Percentiles rank a stretch among this genome's conserved stretches.
These are phyloP conservation scores for Trichaptum fuscoviolaceum DNA, from an alignment of 768 basidiomycete species.

Conservation along the genomic window DNA sequence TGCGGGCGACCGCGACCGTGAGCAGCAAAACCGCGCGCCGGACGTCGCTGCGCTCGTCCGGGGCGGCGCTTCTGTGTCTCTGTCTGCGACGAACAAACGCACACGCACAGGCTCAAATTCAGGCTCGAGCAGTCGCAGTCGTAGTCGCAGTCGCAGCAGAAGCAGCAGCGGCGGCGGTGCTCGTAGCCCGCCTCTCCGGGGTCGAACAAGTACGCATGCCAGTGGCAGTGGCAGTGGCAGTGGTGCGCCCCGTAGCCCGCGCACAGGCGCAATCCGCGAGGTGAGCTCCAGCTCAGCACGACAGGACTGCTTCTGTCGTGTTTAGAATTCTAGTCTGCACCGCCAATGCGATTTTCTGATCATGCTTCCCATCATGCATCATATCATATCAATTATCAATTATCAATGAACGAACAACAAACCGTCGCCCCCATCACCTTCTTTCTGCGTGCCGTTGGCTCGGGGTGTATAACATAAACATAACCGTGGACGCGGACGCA, in stretches of 20 bases:
- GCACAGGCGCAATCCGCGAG: neutral
- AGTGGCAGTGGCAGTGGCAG: neutral
- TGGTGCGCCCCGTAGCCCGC: neutral
- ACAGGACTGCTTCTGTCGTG: neutral
- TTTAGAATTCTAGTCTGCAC: neutral
- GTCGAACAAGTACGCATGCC: too few relatives aligned
- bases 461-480: neutral
- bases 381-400: neutral
- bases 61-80: too few relatives aligned
- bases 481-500: too few relatives aligned
- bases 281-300: slow-evolving; percentile 1
- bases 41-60: too few relatives aligned
- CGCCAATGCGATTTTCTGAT: neutral
- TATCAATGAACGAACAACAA: too few relatives aligned
- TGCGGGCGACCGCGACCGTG: neutral
- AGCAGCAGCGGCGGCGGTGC: too few relatives aligned
- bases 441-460: too few relatives aligned
- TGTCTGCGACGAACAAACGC: neutral
- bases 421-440: too few relatives aligned
- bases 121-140: neutral
- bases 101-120: neutral
- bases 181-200: neutral
- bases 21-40: neutral
- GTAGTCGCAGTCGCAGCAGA: neutral
- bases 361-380: neutral